Percentiles rank a stretch among this genome's conserved stretches.
These are phyloP conservation scores for Euclidium syriacum DNA, from an alignment of 345 rosid species.

Conservation along the genomic window DNA sequence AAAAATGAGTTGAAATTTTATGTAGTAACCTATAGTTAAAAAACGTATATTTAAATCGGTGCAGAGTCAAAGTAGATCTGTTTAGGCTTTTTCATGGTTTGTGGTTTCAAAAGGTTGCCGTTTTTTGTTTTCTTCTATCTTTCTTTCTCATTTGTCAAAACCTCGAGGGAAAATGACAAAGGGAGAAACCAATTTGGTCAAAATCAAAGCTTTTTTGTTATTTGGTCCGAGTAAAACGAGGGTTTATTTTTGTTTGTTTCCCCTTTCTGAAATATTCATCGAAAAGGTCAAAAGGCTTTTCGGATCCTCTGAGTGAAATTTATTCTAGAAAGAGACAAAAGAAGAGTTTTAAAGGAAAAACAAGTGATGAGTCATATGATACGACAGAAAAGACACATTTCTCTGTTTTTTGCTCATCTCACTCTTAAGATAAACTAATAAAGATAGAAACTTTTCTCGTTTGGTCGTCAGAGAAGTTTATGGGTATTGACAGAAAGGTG, in stretches of 20 bases:
- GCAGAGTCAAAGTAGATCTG: conserved; percentile 18
- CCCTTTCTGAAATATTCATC: neutral
- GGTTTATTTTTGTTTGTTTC: conserved; percentile 10
- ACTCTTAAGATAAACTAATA: neutral
- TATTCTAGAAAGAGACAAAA: neutral
- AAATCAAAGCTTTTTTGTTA: conserved; percentile 20
- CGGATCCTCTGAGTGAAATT: neutral
- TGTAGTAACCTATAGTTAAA: neutral
- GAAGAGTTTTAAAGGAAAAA: neutral
- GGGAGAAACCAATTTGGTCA: conserved; percentile 27
- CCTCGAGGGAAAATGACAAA: conserved; percentile 34
- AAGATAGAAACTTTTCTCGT: conserved; percentile 13
- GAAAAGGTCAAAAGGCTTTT: neutral
- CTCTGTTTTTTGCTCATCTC: conserved; percentile 15
- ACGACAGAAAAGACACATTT: neutral
- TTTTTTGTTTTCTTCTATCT: conserved; percentile 9
- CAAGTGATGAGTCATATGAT: conserved; percentile 23
- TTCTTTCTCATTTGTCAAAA: conserved; percentile 15
- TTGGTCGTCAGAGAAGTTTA: conserved; percentile 7
- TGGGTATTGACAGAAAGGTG: conserved; percentile 11
- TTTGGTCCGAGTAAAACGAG: conserved; percentile 16
- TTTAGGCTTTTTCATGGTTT: conserved; percentile 18
- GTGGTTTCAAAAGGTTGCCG: neutral
- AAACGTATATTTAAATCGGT: neutral
- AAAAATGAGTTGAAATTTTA: neutral